phyloP scores from a whole-genome alignment of 2,329 filamentous ascomycete genomes.

The Purpureocillium takamizusanense region DNA sequence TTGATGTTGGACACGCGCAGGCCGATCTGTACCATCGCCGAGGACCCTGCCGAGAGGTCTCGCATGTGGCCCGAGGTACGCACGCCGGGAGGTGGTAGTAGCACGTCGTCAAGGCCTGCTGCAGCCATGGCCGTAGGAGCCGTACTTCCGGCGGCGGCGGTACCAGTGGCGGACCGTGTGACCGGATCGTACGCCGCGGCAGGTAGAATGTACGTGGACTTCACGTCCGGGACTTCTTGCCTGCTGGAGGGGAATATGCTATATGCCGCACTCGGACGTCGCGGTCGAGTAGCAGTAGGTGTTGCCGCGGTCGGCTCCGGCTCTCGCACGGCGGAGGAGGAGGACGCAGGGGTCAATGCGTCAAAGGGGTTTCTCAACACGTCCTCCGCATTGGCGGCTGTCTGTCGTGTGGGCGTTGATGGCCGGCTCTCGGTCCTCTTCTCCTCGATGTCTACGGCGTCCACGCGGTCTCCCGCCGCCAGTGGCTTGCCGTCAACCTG shows the following conservation, averaged over 20 bases:
- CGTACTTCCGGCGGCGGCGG: too few species aligned
- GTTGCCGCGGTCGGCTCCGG: too few species aligned
- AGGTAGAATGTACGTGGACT: slow-evolving; percentile 29
- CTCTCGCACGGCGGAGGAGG: too few species aligned
- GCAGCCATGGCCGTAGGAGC: too few species aligned
- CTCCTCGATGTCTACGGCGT: too few species aligned
- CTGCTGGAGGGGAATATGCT: slow-evolving; percentile 8
- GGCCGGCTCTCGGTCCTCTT: too few species aligned
- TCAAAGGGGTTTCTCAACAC: too few species aligned
- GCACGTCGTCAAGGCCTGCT: slow-evolving; percentile 5
- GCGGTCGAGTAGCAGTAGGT: too few species aligned
- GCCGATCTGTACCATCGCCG: slow-evolving; percentile 63
- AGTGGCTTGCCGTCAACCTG: neutral
- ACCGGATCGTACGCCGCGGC: slow-evolving; percentile 9
- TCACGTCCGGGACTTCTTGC: slow-evolving; percentile 4
- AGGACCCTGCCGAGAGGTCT: slow-evolving; percentile 54
- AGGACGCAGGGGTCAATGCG: too few species aligned
- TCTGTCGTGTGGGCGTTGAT: too few species aligned
- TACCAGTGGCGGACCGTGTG: slow-evolving; percentile 1
- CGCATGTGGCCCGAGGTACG: slow-evolving; percentile 38
- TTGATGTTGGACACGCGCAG: slow-evolving; percentile 54
- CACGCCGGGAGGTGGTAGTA: slow-evolving; percentile 34
- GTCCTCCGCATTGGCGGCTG: too few species aligned
- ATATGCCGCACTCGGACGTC: slow-evolving; percentile 2
- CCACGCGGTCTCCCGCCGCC: too few species aligned